Base-by-base conservation (phyloP, 257 asterid species). In the Forsythia suspensa region DNA sequence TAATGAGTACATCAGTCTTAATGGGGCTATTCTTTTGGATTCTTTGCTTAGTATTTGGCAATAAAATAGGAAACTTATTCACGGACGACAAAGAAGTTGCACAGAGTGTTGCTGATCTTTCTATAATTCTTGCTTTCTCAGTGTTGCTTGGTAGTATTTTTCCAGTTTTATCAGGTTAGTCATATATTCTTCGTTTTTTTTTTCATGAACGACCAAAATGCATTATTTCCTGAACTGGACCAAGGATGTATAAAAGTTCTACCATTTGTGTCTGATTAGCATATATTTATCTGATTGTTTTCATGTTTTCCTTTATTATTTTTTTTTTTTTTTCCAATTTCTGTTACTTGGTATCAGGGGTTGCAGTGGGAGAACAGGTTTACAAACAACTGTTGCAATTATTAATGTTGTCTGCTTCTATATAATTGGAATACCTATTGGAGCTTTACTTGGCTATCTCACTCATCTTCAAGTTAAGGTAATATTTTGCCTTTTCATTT, bases 281-380 rank as follows among this genome's bases (percentile, higher is more conserved):
- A 29, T 29, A 29, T 29, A 29, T 29, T 29, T 29, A 29, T 29
- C 34, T 29, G 34, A 29, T 2, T 43, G 13, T 43, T 43, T 9
- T 10, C 9, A 10, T 13, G 4, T 43, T 43, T 43, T 43, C 48
- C 10, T 43, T 9, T 2, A 11, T 43, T 43, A 43, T 24, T 24
- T 29, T n/a, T n/a, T 29, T 29, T 29, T 29, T 29, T 29, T 29
- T 29, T 1, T 29, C 34, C 34, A 29, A 46, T 15, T 9, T n/a
- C 2, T 43, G n/a, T 52, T 0, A 21, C n/a, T 20, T 78, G 61
- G 18, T 29, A 55, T 37, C 83, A 88, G 91, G 91, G 15, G 87
- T 88, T 76, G 91, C 91, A n/a, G 78, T 88, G 1, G 91, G 91
- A 74, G 88, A n/a, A n/a, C 90, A 34, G 91, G 91, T 52, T 63